Conservation (phyloP, 495 filamentous ascomycete species). For the Neurospora intermedia region DNA sequence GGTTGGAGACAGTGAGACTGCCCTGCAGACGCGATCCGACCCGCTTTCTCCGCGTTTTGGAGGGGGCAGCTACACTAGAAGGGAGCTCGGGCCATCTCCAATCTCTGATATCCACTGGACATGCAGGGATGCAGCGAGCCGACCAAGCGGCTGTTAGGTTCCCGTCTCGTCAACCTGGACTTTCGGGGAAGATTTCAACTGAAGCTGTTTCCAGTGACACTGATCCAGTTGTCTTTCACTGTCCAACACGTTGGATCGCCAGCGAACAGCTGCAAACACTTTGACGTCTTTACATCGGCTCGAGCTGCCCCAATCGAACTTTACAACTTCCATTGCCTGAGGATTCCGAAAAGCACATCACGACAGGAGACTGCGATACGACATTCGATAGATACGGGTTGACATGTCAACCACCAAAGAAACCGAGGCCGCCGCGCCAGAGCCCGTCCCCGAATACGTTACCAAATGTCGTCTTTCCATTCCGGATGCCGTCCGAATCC, state of each 20-base stretch:
- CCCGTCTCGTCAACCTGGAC: constrained; percentile 2
- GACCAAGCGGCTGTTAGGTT: neutral
- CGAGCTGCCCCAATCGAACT: neutral
- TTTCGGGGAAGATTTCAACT: neutral
- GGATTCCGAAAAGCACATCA: neutral
- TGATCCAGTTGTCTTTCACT: neutral
- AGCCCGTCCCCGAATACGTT: constrained; percentile 6
- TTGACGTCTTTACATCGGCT: neutral
- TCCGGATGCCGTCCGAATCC: constrained; percentile 47
- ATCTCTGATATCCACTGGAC: neutral
- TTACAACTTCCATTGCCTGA: neutral
- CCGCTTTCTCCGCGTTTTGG: neutral
- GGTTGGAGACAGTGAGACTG: neutral
- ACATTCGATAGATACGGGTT: neutral
- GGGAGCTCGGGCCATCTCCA: constrained; percentile 15
- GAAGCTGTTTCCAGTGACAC: neutral
- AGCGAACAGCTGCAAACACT: neutral
- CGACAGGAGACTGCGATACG: neutral
- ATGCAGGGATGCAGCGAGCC: constrained; percentile 22
- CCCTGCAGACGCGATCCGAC: neutral
- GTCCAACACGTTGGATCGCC: neutral
- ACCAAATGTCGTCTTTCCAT: constrained; percentile 49
- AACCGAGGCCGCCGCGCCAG: constrained; percentile 1
- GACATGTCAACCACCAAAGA: constrained; percentile 7
- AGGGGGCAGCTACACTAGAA: neutral